phyloP scores from a whole-genome alignment of 495 filamentous ascomycete species.

The Pseudotulostoma volvatum region DNA sequence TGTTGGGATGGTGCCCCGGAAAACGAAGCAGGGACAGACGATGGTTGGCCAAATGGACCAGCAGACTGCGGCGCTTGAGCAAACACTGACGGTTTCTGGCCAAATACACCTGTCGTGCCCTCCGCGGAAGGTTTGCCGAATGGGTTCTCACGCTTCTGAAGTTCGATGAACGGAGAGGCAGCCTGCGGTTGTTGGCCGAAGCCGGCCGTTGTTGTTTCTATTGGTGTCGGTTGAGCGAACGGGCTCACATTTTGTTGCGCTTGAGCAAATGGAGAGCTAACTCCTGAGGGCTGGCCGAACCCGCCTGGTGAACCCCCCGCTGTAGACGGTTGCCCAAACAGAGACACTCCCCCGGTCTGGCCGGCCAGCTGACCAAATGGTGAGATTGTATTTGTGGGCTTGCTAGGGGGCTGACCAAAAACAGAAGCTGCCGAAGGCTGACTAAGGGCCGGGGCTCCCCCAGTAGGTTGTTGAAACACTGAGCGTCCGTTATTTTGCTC shows the following conservation, averaged over 20 bases:
- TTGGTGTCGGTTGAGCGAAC: conserved; percentile 15
- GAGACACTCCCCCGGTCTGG: conserved; percentile 5
- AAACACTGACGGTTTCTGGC: conserved; percentile 5
- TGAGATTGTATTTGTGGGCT: conserved; percentile 12
- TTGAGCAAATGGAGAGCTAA: conserved; percentile 18
- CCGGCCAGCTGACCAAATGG: too few species aligned
- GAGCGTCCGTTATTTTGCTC: too few species aligned
- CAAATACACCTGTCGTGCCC: conserved; percentile 7
- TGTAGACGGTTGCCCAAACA: conserved; percentile 16
- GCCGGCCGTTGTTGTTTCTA: conserved; percentile 12
- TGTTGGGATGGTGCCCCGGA: conserved; percentile 12
- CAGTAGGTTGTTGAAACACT: conserved; percentile 15
- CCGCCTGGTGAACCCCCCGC: too few species aligned
- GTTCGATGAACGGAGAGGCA: conserved; percentile 12
- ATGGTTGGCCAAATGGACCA: conserved; percentile 24
- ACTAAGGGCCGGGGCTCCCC: conserved; percentile 18
- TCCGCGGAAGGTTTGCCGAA: conserved; percentile 15
- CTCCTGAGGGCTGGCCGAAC: too few species aligned
- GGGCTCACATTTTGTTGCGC: conserved; percentile 12
- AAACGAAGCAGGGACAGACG: conserved; percentile 7
- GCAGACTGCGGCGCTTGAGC: conserved; percentile 7
- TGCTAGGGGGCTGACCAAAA: conserved; percentile 15
- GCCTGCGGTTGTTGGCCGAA: conserved; percentile 18
- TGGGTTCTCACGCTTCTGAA: conserved; percentile 7
- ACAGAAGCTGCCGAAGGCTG: conserved; percentile 16